Evolutionary conservation across 805 yeast species (phyloP).

Genomic region (Schizosaccharomyces osmophilus): DNA sequence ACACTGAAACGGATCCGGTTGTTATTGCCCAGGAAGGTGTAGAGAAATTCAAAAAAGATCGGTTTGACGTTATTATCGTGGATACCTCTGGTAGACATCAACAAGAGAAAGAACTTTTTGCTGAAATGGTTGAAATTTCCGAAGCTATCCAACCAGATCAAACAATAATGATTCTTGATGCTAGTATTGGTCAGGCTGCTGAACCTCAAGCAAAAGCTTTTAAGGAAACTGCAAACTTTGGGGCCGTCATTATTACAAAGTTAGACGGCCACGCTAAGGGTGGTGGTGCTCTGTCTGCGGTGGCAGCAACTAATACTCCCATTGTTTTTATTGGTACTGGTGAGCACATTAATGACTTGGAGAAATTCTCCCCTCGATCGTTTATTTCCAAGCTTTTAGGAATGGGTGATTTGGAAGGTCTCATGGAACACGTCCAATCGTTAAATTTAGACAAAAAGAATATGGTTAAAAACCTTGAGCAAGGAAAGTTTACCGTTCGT

Average conservation of each 20-base stretch:
- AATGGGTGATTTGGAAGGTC: constrained; percentile 81
- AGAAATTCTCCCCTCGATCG: constrained; percentile 67
- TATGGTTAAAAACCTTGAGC: constrained; percentile 72
- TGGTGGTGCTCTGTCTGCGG: constrained; percentile 99
- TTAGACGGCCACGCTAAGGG: constrained; percentile 98
- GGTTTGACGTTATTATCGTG: constrained; percentile 78
- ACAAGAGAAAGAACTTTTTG: constrained; percentile 74
- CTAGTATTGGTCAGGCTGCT: constrained; percentile 95
- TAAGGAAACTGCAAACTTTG: constrained; percentile 78
- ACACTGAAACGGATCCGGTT: constrained; percentile 88
- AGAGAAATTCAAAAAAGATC: constrained; percentile 66
- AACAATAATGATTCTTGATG: constrained; percentile 92
- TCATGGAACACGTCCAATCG: constrained; percentile 80
- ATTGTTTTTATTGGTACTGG: constrained; percentile 94
- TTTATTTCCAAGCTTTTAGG: constrained; percentile 83
- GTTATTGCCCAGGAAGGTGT: constrained; percentile 82
- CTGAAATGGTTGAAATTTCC: constrained; percentile 84
- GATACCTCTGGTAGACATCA: constrained; percentile 96
- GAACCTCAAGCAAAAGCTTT: constrained; percentile 85
- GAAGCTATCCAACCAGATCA: constrained; percentile 78
- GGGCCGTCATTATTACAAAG: constrained; percentile 81
- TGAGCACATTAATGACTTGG: constrained; percentile 83
- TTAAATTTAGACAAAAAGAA: constrained; percentile 64
- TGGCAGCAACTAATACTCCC: constrained; percentile 89
- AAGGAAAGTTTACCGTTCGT: constrained; percentile 76